A percentile compares a stretch with the other conserved stretches of the same genome.
These are phyloP conservation scores for Avicennia marina DNA, from an alignment of 257 asterid genomes.

Conservation along the genomic window DNA sequence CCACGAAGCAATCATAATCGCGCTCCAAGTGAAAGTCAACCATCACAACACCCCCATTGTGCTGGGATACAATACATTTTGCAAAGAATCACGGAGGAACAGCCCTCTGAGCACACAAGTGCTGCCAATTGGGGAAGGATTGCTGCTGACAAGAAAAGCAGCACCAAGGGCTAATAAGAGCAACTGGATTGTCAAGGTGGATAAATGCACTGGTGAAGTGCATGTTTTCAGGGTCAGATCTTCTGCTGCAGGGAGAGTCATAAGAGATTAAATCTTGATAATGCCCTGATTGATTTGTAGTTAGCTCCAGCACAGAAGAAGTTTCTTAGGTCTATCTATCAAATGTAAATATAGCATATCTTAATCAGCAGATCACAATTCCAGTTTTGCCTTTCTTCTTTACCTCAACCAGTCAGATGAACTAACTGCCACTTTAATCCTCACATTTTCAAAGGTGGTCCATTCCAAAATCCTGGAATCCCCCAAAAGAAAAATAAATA, in stretches of 20 bases:
- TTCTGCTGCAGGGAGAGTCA: conserved; percentile 31
- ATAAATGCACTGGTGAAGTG: conserved; percentile 66
- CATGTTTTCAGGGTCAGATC: conserved; percentile 64
- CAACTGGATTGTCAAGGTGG: conserved; percentile 75
- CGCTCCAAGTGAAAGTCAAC: conserved; percentile 28
- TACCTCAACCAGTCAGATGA: too few species aligned
- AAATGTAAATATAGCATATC: too few species aligned
- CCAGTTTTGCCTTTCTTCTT: too few species aligned
- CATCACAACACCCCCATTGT: conserved; percentile 23
- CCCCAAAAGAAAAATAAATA: too few species aligned
- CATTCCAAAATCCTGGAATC: too few species aligned
- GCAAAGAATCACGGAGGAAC: conserved; percentile 58
- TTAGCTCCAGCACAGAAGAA: too few species aligned
- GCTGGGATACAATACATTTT: conserved; percentile 68
- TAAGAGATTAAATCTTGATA: conserved; percentile 42
- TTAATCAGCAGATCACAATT: too few species aligned
- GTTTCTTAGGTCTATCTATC: too few species aligned
- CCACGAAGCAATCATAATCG: conserved; percentile 43
- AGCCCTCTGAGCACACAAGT: conserved; percentile 43
- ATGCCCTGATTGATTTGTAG: too few species aligned
- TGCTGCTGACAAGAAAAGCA: conserved; percentile 49
- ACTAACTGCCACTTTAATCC: too few species aligned
- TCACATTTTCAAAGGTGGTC: too few species aligned
- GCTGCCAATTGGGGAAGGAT: conserved; percentile 78
- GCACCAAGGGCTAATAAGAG: conserved; percentile 31